A percentile compares a stretch with the other conserved stretches of the same genome.
phyloP scores from a whole-genome alignment of 2,329 filamentous ascomycete species.

The Phoma sp. region DNA sequence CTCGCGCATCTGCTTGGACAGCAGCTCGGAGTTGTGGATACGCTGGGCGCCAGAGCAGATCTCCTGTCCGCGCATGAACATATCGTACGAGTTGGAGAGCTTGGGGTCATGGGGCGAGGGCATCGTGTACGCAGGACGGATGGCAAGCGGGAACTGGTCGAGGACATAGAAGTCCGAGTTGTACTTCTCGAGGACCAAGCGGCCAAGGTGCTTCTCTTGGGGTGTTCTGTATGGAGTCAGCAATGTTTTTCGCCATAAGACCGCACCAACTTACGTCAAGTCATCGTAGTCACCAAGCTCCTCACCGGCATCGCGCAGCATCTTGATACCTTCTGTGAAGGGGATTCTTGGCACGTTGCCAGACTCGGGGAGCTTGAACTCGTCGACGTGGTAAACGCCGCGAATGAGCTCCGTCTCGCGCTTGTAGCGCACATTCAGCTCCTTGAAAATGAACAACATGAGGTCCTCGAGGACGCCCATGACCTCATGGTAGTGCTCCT shows the following conservation, averaged over 20 bases:
- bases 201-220: slow-evolving; percentile 87
- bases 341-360: slow-evolving; percentile 79
- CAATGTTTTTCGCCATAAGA: background rate
- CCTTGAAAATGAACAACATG: slow-evolving; percentile 79
- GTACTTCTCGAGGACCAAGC: slow-evolving; percentile 85
- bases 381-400: slow-evolving; percentile 74
- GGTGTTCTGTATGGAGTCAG: slow-evolving; percentile 60
- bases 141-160: slow-evolving; percentile 90
- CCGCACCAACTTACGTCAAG: slow-evolving; percentile 57
- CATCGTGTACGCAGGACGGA: slow-evolving; percentile 92
- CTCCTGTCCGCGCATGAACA: slow-evolving; percentile 75
- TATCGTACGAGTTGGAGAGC: slow-evolving; percentile 69
- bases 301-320: slow-evolving; percentile 78
- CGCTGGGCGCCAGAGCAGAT: slow-evolving; percentile 72
- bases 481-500: slow-evolving; percentile 79
- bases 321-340: slow-evolving; percentile 78
- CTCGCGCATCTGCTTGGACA: slow-evolving; percentile 63
- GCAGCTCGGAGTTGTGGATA: slow-evolving; percentile 66
- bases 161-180: slow-evolving; percentile 95
- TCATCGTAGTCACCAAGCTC: slow-evolving; percentile 80
- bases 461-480: slow-evolving; percentile 74
- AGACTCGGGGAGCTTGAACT: slow-evolving; percentile 75
- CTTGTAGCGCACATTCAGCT: slow-evolving; percentile 70
- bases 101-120: slow-evolving; percentile 59
- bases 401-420: slow-evolving; percentile 76